Base-by-base conservation (phyloP, 2,329 filamentous ascomycete genomes). In the Fonsecaea monophora region DNA sequence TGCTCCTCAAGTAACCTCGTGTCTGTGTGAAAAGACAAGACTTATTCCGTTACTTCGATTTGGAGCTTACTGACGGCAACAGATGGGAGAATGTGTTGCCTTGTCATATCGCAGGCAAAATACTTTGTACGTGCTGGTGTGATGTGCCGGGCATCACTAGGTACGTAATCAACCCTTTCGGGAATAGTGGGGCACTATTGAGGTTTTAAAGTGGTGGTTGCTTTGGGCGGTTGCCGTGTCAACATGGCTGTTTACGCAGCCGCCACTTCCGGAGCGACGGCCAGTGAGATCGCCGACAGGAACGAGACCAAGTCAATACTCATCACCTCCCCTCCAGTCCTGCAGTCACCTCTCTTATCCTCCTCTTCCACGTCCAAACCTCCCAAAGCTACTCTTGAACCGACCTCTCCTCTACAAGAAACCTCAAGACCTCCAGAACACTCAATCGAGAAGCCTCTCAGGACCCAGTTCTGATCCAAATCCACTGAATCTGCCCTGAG, bases 391-490 rank as follows among this genome's bases (percentile, higher is more conserved):
- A 45, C 54, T 38, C 53, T 48, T 53, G 32, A 54, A 60, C 50
- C 56, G 45, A 55, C 37, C 25, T 53, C 53, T 25, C 57, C 55
- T 54, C 34, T 58, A n/a, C 53, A 21, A 62, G 53, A 42, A 62
- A 37, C 30, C 50, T 18, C 38, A 67, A 68, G 60, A 58, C 42
- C 61, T 64, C 63, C 60, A 62, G 34, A 42, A 30, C 60, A 66
- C 55, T 42, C 69, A 66, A 68, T 35, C 68, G 64, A 71, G 68
- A 69, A 72, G 67, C 66, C 68, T 72, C 67, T 70, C 66, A 66
- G 68, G 64, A 63, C 42, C 56, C 66, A 69, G 62, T 61, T 55
- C 65, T 69, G 64, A 66, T 58, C 53, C 42, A 45, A 35, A 37
- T 50, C 62, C 42, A 42, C 42, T 58, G 35, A 34, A 53, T 56